Base-by-base conservation (phyloP, 768 basidiomycete species). In the Tricholomella constricta region DNA sequence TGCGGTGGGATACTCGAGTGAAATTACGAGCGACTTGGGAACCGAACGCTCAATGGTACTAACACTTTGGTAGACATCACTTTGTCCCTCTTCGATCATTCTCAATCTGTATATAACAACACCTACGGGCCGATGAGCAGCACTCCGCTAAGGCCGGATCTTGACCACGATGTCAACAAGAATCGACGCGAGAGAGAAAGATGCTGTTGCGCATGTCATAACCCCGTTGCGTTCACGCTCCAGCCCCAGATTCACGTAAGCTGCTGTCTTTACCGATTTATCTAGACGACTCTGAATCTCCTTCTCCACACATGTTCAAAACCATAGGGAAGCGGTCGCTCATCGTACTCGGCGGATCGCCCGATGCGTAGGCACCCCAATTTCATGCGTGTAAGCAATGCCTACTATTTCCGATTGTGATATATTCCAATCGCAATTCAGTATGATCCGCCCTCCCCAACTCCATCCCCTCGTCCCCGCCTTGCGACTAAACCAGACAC, bases 161-260 rank as follows among this genome's bases (percentile, higher is more conserved):
- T 22, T 34, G 25, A 20, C 10, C 19, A 12, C 6, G 14, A 14
- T 27, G 15, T 11, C 15, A 31, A 23, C 27, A 3, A 9, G 20
- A 41, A 36, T 43, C 22, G 29, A 34, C 22, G 22, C 8, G 45
- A 48, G 10, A 29, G 27, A 19, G 42, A 54, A 23, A n/a, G 31
- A 15, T 49, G 47, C 23, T 48, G 53, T 44, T 54, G 47, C 26
- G 14, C 23, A 6, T 54, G 53, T 17, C 53, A 54, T 29, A 20
- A 17, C 14, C 52, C 36, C 17, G 23, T n/a, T 17, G 4, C 36
- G 19, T 25, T 29, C 10, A 31, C 48, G 20, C 25, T 31, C 29
- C 27, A 35, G 26, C 31, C 31, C 19, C 31, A 10, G 3, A 11
- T 20, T 22, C 45, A 20, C 3, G 17, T 32, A 37, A 20, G n/a